A percentile compares a stretch with the other conserved stretches of the same genome.
Conservation (phyloP, 2,329 filamentous ascomycete genomes). For the Cercospora sp. region DNA sequence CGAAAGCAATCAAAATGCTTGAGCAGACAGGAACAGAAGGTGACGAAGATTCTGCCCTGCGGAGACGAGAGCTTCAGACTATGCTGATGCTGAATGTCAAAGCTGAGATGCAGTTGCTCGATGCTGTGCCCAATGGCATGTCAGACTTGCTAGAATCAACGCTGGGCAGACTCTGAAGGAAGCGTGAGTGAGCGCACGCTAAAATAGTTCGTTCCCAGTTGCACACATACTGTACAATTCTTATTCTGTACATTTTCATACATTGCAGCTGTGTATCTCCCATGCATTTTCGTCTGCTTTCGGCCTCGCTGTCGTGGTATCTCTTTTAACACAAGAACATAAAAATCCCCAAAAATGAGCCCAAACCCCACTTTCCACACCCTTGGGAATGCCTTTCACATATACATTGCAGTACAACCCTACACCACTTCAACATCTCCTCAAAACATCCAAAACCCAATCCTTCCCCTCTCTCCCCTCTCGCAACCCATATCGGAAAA, state of each 20-base stretch:
- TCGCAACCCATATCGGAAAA: conserved; percentile 50
- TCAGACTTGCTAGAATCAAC: conserved; percentile 23
- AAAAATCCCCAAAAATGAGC: background rate
- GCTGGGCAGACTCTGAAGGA: background rate
- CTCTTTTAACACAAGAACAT: background rate
- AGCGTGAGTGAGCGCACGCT: background rate
- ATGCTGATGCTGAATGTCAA: conserved; percentile 76
- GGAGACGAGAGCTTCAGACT: conserved; percentile 62
- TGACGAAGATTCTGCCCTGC: conserved; percentile 7
- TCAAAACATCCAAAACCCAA: conserved; percentile 47
- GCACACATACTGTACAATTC: background rate
- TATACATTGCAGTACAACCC: background rate
- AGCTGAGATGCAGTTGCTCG: conserved; percentile 67
- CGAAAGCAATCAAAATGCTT: conserved; percentile 58
- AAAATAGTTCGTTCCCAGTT: background rate
- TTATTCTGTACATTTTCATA: background rate
- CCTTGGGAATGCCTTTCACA: background rate
- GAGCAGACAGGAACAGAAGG: background rate
- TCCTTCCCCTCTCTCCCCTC: conserved; percentile 51
- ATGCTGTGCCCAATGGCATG: conserved; percentile 34
- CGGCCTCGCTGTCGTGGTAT: conserved; percentile 5
- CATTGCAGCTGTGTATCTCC: background rate
- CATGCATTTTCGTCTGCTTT: background rate
- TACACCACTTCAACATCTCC: conserved; percentile 14
- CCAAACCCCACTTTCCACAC: background rate